phyloP scores from a whole-genome alignment of 2,329 filamentous ascomycete genomes.

The Ophiostoma australiae region DNA sequence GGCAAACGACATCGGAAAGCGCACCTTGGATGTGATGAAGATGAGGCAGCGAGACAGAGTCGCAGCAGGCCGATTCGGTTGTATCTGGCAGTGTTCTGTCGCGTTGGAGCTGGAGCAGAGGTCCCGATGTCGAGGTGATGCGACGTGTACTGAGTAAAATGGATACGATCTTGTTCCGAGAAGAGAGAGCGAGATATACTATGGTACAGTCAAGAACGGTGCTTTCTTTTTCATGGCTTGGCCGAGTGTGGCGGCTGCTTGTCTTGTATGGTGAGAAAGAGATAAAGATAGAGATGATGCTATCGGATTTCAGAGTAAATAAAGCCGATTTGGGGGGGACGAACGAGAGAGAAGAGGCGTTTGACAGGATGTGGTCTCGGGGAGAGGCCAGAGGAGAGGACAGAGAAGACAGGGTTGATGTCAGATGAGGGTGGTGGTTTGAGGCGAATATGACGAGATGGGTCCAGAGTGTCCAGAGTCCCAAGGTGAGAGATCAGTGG shows the following conservation, averaged over 20 bases:
- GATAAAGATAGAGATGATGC: background rate
- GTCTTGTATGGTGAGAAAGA: background rate
- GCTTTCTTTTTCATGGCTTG: background rate
- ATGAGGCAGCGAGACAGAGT: background rate
- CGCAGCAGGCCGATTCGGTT: background rate
- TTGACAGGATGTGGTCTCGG: background rate
- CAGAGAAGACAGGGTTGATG: background rate
- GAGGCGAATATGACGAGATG: background rate
- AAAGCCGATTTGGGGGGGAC: background rate
- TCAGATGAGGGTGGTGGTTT: background rate
- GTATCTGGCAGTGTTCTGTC: background rate
- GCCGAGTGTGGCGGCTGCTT: background rate
- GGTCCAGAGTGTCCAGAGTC: background rate
- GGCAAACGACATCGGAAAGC: background rate
- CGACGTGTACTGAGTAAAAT: background rate
- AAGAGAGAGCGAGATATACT: background rate
- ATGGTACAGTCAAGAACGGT: background rate
- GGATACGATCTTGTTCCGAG: background rate
- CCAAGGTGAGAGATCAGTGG: background rate
- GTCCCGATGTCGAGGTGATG: background rate
- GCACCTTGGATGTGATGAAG: conserved; percentile 14
- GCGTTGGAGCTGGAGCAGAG: background rate
- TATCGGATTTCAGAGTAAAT: background rate
- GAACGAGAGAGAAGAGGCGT: background rate
- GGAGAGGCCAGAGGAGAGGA: background rate